These are phyloP conservation scores for Fusarium graminum DNA, from an alignment of 2,329 filamentous ascomycete genomes.

Conservation along the genomic window DNA sequence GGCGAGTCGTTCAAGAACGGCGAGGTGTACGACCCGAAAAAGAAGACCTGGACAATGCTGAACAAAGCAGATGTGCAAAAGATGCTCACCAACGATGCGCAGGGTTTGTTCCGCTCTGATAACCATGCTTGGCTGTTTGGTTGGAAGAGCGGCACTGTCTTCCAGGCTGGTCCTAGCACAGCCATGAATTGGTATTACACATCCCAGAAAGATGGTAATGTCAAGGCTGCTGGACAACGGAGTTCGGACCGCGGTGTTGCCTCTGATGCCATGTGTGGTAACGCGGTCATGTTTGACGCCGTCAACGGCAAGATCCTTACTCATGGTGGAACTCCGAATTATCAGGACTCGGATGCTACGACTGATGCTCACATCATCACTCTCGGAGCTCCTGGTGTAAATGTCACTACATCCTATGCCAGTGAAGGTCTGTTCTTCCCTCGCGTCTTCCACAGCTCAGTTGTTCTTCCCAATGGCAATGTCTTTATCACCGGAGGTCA, in stretches of 20 bases:
- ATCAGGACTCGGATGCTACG: conserved; percentile 59
- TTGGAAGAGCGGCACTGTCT: conserved; percentile 61
- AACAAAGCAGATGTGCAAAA: conserved; percentile 57
- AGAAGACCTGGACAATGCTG: conserved; percentile 24
- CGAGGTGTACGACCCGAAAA: conserved; percentile 26
- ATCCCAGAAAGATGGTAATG: conserved; percentile 38
- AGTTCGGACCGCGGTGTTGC: conserved; percentile 53
- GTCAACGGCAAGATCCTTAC: conserved; percentile 69
- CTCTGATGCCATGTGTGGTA: conserved; percentile 67
- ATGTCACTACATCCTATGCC: conserved; percentile 11
- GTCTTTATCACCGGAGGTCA: conserved; percentile 62
- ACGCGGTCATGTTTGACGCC: conserved; percentile 69
- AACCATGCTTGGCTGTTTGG: conserved; percentile 51
- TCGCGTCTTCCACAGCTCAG: conserved; percentile 60
- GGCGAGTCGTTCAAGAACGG: conserved; percentile 26
- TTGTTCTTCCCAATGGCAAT: conserved; percentile 63
- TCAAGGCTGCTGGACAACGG: conserved; percentile 43
- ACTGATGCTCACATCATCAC: conserved; percentile 64
- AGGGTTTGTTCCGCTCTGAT: conserved; percentile 60
- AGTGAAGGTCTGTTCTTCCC: conserved; percentile 32
- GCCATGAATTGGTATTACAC: conserved; percentile 69
- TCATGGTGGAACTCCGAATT: conserved; percentile 62
- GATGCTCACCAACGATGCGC: conserved; percentile 64
- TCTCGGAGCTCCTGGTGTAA: conserved; percentile 49
- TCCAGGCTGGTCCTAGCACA: conserved; percentile 66